These are phyloP conservation scores for Helotiales sp. DNA, from an alignment of 2,329 filamentous ascomycete species.

Conservation along the genomic window DNA sequence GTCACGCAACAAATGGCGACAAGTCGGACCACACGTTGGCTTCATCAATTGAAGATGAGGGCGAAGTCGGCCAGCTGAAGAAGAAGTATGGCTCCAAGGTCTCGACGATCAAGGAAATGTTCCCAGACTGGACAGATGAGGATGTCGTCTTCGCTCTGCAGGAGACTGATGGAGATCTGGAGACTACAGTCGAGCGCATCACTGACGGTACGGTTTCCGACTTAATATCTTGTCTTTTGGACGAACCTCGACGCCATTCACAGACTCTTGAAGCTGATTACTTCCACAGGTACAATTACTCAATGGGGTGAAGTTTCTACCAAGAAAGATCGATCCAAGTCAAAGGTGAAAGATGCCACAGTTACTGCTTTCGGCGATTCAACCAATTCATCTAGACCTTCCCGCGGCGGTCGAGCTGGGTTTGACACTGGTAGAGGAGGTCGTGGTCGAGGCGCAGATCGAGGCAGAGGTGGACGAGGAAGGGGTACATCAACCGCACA, in stretches of 20 bases:
- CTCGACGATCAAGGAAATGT: slow-evolving; percentile 84
- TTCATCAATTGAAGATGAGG: slow-evolving; percentile 72
- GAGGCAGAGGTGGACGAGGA: slow-evolving; percentile 59
- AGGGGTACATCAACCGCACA: slow-evolving; percentile 59
- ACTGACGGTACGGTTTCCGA: slow-evolving; percentile 62
- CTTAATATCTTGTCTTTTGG: not conserved
- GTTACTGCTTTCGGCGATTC: slow-evolving; percentile 53
- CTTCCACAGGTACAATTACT: slow-evolving; percentile 65
- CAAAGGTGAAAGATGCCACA: slow-evolving; percentile 63
- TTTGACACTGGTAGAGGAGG: slow-evolving; percentile 62
- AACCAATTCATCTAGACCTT: slow-evolving; percentile 45
- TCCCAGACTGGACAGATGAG: slow-evolving; percentile 92
- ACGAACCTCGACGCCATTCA: not conserved
- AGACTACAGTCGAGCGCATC: slow-evolving; percentile 74
- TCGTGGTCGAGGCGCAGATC: slow-evolving; percentile 61
- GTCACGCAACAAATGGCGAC: slow-evolving; percentile 72
- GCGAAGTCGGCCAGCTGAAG: slow-evolving; percentile 89
- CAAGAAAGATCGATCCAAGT: slow-evolving; percentile 71
- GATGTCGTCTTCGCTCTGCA: slow-evolving; percentile 91
- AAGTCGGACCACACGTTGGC: slow-evolving; percentile 59
- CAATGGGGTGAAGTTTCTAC: slow-evolving; percentile 83
- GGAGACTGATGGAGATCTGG: slow-evolving; percentile 80
- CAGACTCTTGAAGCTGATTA: slow-evolving; percentile 7
- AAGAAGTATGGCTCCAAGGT: slow-evolving; percentile 83
- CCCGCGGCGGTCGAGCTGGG: slow-evolving; percentile 59